Base-by-base conservation (phyloP, 805 yeast species). In the Candida endomychidarum region DNA sequence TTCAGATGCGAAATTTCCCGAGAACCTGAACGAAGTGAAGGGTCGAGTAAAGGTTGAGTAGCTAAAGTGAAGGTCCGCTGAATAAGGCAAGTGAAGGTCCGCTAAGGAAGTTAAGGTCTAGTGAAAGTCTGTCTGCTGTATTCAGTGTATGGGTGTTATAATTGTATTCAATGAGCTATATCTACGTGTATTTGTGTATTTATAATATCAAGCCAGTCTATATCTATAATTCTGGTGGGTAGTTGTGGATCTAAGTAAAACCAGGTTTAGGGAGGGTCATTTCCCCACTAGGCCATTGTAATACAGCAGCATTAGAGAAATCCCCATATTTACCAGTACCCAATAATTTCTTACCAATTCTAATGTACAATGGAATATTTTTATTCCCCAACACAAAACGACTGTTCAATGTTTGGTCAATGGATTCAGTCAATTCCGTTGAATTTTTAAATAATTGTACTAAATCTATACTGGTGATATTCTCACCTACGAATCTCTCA, bases 401-500 rank as follows among this genome's bases (percentile, higher is more conserved):
- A 17, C 49, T 40, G 1, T 55, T 49, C 19, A 69, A 36, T 0
- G 75, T 59, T 2, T 60, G 49, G 3, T 61, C 45, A 4, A 42
- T 19, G 1, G 72, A 49, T 46, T 21, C 69, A 4, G 40, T 22
- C 15, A 48, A 28, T 4, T 42, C 46, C 2, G 40, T 40, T 6
- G 45, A 38, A 28, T 42, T 53, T 2, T 52, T 49, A 5, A 52
- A 37, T 39, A 72, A 58, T 8, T 54, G 47, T 1, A 49, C 41
- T 38, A 65, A 52, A 35, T 52, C 53, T 4, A 49, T 34, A 18
- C 51, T 44, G 1, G 68, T 46, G 8, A 40, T 34, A 17, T 70
- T 63, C 15, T n/a, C 16, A 0, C 88, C 96, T 5, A 80, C 75
- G 53, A 75, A 86, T 16, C 81, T 65, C 58, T 89, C 96, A 14